Evolutionary conservation across 2,329 filamentous ascomycete genomes (phyloP).

Genomic region (Pseudopyricularia javanii): DNA sequence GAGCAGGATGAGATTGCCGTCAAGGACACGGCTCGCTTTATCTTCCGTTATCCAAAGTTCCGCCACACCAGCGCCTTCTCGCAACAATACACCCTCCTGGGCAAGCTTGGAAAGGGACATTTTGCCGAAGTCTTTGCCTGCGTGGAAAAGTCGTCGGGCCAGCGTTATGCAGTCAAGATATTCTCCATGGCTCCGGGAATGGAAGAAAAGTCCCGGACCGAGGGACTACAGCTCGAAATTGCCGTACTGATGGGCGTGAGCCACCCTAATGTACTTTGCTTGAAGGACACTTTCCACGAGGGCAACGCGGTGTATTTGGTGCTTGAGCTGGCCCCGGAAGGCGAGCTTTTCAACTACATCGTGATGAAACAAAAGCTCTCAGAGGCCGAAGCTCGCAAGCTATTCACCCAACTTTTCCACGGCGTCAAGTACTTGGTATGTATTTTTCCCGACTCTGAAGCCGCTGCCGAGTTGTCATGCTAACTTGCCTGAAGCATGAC

Average conservation of each 20-base stretch:
- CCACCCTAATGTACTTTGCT: slow-evolving; percentile 81
- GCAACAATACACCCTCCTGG: slow-evolving; percentile 73
- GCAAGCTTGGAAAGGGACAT: slow-evolving; percentile 86
- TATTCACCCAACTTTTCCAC: slow-evolving; percentile 86
- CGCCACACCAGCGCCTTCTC: slow-evolving; percentile 65
- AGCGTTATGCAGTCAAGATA: slow-evolving; percentile 83
- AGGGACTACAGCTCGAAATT: slow-evolving; percentile 88
- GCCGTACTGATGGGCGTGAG: slow-evolving; percentile 95
- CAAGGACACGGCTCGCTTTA: slow-evolving; percentile 71
- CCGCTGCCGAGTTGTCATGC: slow-evolving; percentile 1
- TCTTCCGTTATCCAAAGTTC: slow-evolving; percentile 79
- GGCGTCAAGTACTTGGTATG: slow-evolving; percentile 89
- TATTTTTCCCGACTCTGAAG: slow-evolving; percentile 5
- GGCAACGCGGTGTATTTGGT: slow-evolving; percentile 82
- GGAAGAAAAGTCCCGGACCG: slow-evolving; percentile 72
- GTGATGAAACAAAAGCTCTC: slow-evolving; percentile 80
- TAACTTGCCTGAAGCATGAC: slow-evolving; percentile 57
- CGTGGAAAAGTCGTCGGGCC: slow-evolving; percentile 71
- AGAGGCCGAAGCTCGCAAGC: slow-evolving; percentile 71
- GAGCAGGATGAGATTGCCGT: slow-evolving; percentile 88
- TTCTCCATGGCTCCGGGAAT: slow-evolving; percentile 78
- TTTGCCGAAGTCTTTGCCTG: slow-evolving; percentile 91
- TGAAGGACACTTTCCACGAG: slow-evolving; percentile 94
- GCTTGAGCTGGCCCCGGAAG: slow-evolving; percentile 79
- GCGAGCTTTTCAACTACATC: slow-evolving; percentile 93